Evolutionary conservation across 352 stramenopile genomes (phyloP).

Genomic region (Globisporangium uncinulatum): DNA sequence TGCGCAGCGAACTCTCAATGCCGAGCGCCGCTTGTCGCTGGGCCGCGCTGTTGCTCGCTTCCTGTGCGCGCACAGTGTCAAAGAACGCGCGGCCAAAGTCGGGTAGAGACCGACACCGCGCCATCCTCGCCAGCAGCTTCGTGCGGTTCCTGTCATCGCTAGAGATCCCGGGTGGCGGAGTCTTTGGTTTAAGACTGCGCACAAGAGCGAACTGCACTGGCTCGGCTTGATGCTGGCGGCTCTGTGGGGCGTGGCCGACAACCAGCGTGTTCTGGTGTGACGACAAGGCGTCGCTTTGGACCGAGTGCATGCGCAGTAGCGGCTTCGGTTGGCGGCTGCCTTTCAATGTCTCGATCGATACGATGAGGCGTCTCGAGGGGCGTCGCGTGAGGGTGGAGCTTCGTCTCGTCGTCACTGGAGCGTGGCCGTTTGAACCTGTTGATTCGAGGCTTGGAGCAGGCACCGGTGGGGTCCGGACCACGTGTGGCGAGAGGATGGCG

Average conservation of each 20-base stretch:
- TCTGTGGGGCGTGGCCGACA: too few relatives aligned
- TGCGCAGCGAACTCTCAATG: constrained; percentile 24
- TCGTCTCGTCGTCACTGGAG: background rate
- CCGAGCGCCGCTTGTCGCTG: constrained; percentile 7
- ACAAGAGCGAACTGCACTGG: background rate
- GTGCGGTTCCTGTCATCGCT: background rate
- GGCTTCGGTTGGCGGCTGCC: background rate
- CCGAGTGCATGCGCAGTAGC: constrained; percentile 10
- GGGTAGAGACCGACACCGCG: constrained; percentile 42
- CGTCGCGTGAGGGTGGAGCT: constrained; percentile 12
- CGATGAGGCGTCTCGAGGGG: constrained; percentile 9
- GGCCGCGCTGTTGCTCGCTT: constrained; percentile 11
- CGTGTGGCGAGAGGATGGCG: constrained; percentile 16
- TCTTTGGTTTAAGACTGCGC: background rate
- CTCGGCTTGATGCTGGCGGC: background rate
- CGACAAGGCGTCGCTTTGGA: constrained; percentile 2
- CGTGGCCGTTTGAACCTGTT: background rate
- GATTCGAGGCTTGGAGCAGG: background rate
- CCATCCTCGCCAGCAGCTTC: constrained; percentile 16
- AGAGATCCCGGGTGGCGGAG: background rate
- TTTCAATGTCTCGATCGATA: constrained; percentile 13
- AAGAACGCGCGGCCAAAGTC: constrained; percentile 42
- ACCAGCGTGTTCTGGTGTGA: background rate
- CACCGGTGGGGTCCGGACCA: too few relatives aligned
- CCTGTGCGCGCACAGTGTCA: constrained; percentile 15